These are phyloP conservation scores for Vanrija sp. DNA, from an alignment of 1,284 basidiomycete genomes.

Conservation along the genomic window DNA sequence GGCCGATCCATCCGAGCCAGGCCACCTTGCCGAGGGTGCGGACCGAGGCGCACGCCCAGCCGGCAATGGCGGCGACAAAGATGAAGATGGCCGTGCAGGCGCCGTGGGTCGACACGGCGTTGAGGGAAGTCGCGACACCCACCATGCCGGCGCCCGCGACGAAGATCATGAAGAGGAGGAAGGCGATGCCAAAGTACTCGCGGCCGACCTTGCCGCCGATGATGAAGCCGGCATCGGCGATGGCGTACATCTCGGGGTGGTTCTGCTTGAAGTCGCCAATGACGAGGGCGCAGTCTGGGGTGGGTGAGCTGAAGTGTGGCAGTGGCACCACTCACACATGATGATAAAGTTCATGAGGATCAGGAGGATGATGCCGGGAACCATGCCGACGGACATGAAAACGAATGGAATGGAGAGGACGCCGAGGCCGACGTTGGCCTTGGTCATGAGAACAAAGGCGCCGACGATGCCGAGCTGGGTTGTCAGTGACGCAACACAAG, in stretches of 20 bases:
- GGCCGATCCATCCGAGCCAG: slow-evolving; percentile 44
- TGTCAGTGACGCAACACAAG: not conserved
- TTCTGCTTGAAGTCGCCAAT: slow-evolving; percentile 40
- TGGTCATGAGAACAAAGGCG: slow-evolving; percentile 21
- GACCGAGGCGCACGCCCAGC: slow-evolving; percentile 33
- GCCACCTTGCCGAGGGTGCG: slow-evolving; percentile 45
- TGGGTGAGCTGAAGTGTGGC: not conserved
- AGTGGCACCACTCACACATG: slow-evolving; percentile 25
- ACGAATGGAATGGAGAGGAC: slow-evolving; percentile 32
- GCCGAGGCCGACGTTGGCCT: slow-evolving; percentile 34
- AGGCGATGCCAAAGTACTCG: slow-evolving; percentile 12
- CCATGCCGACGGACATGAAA: slow-evolving; percentile 29
- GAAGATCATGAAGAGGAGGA: slow-evolving; percentile 26
- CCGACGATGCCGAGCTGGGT: slow-evolving; percentile 17
- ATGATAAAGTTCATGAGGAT: slow-evolving; percentile 35
- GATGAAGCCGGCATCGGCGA: slow-evolving; percentile 29
- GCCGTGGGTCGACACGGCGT: slow-evolving; percentile 42
- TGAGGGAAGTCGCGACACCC: slow-evolving; percentile 46
- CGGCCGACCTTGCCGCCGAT: slow-evolving; percentile 8
- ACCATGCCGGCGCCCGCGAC: slow-evolving; percentile 29
- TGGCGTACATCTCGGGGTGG: slow-evolving; percentile 37
- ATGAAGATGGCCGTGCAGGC: slow-evolving; percentile 45
- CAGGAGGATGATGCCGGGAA: slow-evolving; percentile 39
- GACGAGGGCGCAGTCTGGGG: slow-evolving; percentile 28
- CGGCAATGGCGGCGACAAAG: slow-evolving; percentile 31